Percentiles rank a stretch among this genome's conserved stretches.
Conservation (phyloP, 2,329 filamentous ascomycete species). For the Monosporascus sp. region DNA sequence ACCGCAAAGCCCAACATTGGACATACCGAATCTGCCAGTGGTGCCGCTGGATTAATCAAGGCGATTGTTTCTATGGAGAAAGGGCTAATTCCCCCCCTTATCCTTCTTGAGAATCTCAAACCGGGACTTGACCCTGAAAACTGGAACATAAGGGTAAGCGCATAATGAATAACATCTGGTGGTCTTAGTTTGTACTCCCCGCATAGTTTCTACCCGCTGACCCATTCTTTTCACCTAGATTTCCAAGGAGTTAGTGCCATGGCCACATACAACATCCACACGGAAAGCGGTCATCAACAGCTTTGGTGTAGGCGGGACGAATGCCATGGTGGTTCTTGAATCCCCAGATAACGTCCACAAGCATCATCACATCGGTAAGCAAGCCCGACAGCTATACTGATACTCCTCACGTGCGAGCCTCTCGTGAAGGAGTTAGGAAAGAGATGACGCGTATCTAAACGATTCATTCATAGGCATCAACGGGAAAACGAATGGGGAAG, state of each 20-base stretch:
- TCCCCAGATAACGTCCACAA: background rate
- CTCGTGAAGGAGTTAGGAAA: too few relatives aligned
- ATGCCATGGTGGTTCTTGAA: background rate
- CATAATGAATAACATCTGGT: too few relatives aligned
- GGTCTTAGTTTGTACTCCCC: background rate
- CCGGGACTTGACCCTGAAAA: background rate
- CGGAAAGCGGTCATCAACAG: background rate
- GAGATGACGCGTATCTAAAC: too few relatives aligned
- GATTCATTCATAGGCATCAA: background rate
- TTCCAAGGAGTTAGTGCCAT: background rate
- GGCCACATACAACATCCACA: background rate
- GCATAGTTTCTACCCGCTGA: background rate
- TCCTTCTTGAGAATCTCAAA: conserved; percentile 1
- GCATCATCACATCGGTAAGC: background rate
- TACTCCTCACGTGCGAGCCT: background rate
- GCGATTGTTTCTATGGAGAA: background rate
- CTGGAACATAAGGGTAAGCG: too few relatives aligned
- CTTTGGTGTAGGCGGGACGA: background rate
- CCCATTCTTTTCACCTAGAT: background rate
- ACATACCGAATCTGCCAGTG: background rate
- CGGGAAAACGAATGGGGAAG: background rate
- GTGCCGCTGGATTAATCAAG: background rate
- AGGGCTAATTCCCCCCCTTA: background rate
- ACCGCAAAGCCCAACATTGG: background rate
- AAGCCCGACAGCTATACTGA: background rate